Evolutionary conservation across 2,329 filamentous ascomycete species (phyloP).

Genomic region (Venturiaceae sp.): DNA sequence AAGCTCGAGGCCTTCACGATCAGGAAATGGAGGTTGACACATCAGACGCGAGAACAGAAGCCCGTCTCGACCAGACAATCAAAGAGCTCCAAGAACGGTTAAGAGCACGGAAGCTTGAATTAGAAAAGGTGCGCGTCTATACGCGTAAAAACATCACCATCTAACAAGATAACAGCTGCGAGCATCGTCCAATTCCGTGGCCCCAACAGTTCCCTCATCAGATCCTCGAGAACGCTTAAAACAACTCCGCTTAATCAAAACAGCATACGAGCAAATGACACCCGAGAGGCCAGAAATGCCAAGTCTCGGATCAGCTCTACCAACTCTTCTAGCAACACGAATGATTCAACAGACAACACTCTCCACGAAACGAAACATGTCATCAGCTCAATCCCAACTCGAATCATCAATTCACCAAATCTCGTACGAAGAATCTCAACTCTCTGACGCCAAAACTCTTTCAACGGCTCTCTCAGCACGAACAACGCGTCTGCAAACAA

Average conservation of each 20-base stretch:
- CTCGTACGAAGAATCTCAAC: conserved; percentile 33
- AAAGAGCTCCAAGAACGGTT: conserved; percentile 52
- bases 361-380: conserved; percentile 53
- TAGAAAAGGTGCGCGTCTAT: conserved; percentile 30
- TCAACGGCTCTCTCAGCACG: conserved; percentile 42
- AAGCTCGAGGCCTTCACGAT: conserved; percentile 17
- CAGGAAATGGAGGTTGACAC: conserved; percentile 26
- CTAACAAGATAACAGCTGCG: conserved; percentile 33
- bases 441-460: conserved; percentile 39
- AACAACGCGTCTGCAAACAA: conserved; percentile 48
- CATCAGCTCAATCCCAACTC: conserved; percentile 30
- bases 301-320: conserved; percentile 55
- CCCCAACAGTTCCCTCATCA: conserved; percentile 20
- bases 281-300: conserved; percentile 57
- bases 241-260: conserved; percentile 46
- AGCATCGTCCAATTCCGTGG: conserved; percentile 16
- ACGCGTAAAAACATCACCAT: neutral
- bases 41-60: conserved; percentile 22
- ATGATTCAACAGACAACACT: conserved; percentile 54
- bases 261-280: conserved; percentile 56
- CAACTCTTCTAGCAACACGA: conserved; percentile 61
- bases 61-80: conserved; percentile 56
- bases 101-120: conserved; percentile 34
- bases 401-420: conserved; percentile 27
- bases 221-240: conserved; percentile 24